Evolutionary conservation across 2,329 filamentous ascomycete species (phyloP).

Genomic region (Beauveria brongniartii): DNA sequence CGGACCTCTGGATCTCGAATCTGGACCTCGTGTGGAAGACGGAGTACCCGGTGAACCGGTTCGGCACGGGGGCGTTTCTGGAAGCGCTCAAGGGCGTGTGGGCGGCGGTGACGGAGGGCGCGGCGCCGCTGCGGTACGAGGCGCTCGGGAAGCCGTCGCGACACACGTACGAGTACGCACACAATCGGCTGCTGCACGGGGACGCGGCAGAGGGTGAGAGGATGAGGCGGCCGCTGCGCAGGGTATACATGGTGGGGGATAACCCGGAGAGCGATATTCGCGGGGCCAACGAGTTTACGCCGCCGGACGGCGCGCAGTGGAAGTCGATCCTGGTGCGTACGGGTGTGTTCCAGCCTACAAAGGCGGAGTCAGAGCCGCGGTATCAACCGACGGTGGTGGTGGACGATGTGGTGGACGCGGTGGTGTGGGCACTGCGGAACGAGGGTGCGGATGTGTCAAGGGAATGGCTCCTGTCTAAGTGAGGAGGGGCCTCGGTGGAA

Average conservation of each 20-base stretch:
- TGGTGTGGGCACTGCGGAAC: conserved; percentile 63
- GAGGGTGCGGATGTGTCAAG: conserved; percentile 35
- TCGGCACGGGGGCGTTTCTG: conserved; percentile 88
- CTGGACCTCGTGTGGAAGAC: conserved; percentile 86
- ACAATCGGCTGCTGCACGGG: conserved; percentile 57
- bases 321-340: conserved; percentile 68
- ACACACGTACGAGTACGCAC: conserved; percentile 73
- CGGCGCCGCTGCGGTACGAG: conserved; percentile 44
- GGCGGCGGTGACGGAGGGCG: conserved; percentile 59
- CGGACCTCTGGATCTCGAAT: conserved; percentile 79
- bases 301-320: conserved; percentile 64
- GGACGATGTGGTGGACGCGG: conserved; percentile 67
- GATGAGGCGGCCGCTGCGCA: conserved; percentile 55
- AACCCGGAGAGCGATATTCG: conserved; percentile 85
- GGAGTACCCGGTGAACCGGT: conserved; percentile 71
- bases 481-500: neutral
- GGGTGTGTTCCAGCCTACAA: conserved; percentile 56
- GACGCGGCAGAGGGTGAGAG: conserved; percentile 16
- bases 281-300: conserved; percentile 71
- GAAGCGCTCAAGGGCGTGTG: conserved; percentile 75
- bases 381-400: conserved; percentile 58
- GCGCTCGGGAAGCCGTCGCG: conserved; percentile 77
- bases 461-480: conserved; percentile 20
- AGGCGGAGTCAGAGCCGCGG: conserved; percentile 39
- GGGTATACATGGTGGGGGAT: conserved; percentile 91